Percentiles rank a stretch among this genome's conserved stretches.
Evolutionary conservation across 2,329 filamentous ascomycete species (phyloP).

Genomic region (Fusarium poae): DNA sequence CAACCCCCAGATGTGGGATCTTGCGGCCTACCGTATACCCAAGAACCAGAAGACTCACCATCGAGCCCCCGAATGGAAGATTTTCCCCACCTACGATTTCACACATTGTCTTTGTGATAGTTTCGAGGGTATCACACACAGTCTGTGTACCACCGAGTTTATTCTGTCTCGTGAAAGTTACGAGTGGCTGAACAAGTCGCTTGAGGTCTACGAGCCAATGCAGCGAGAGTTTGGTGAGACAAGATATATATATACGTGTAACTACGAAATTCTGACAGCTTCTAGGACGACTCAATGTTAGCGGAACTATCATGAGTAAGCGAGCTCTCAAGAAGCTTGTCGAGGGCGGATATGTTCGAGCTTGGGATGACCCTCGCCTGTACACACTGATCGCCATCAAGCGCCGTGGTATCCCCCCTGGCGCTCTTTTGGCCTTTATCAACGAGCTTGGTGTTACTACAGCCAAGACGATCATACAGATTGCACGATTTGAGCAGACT

Average conservation of each 20-base stretch:
- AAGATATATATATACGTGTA: no score
- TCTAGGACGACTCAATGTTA: slow-evolving; percentile 70
- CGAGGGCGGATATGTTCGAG: slow-evolving; percentile 80
- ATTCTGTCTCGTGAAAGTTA: slow-evolving; percentile 87
- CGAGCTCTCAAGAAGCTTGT: slow-evolving; percentile 85
- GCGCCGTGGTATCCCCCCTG: slow-evolving; percentile 86
- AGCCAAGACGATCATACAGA: slow-evolving; percentile 81
- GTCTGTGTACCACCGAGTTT: slow-evolving; percentile 93
- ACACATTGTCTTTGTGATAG: slow-evolving; percentile 92
- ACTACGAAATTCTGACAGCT: background rate
- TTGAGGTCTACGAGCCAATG: slow-evolving; percentile 91
- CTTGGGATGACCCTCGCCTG: slow-evolving; percentile 91
- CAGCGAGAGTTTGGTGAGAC: slow-evolving; percentile 80
- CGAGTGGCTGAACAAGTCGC: slow-evolving; percentile 86
- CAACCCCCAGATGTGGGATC: slow-evolving; percentile 97
- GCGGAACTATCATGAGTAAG: slow-evolving; percentile 89
- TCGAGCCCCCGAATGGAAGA: slow-evolving; percentile 88
- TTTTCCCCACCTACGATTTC: slow-evolving; percentile 96
- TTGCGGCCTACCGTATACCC: slow-evolving; percentile 89
- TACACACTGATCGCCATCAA: slow-evolving; percentile 89
- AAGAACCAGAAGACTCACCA: slow-evolving; percentile 78
- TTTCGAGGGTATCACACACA: slow-evolving; percentile 92
- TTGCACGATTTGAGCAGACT: slow-evolving; percentile 84
- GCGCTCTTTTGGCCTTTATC: slow-evolving; percentile 89
- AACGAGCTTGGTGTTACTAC: slow-evolving; percentile 94